These are phyloP conservation scores for Rhypophila decipiens DNA, from an alignment of 495 filamentous ascomycete species.

Conservation along the genomic window DNA sequence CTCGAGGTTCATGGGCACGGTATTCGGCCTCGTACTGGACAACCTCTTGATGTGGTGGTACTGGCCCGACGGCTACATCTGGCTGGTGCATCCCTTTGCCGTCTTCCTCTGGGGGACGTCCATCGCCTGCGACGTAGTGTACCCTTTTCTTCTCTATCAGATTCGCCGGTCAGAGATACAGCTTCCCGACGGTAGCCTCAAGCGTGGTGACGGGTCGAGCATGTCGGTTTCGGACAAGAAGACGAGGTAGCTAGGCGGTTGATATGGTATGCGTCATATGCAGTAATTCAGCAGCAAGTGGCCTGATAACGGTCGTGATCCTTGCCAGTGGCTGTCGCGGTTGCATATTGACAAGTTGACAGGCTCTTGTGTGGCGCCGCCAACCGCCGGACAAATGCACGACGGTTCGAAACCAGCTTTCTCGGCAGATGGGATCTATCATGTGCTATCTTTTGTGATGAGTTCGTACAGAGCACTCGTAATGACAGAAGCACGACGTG, in stretches of 20 bases:
- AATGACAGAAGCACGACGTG: too few relatives aligned
- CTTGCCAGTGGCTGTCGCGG: too few relatives aligned
- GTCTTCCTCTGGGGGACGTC: conserved; percentile 27
- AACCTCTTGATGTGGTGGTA: conserved; percentile 31
- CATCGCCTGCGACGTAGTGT: conserved; percentile 29
- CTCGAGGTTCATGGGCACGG: conserved; percentile 28
- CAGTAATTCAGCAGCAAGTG: too few relatives aligned
- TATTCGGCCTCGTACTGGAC: conserved; percentile 25
- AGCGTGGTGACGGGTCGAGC: not conserved
- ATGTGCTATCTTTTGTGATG: too few relatives aligned
- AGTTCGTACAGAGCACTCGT: too few relatives aligned
- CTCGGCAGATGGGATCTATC: too few relatives aligned
- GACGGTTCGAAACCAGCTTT: too few relatives aligned
- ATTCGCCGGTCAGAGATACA: conserved; percentile 26
- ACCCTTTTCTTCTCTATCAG: conserved; percentile 29
- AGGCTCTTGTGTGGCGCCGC: too few relatives aligned
- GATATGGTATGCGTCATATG: too few relatives aligned
- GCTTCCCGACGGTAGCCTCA: conserved; percentile 24
- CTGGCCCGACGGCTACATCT: conserved; percentile 37
- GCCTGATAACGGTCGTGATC: too few relatives aligned
- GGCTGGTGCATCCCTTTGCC: conserved; percentile 26
- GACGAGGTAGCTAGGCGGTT: not conserved
- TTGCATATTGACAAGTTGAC: too few relatives aligned
- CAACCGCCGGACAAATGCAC: too few relatives aligned
- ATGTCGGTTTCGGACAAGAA: not conserved